Evolutionary conservation across 768 basidiomycete species (phyloP).

Genomic region (Hemileccinum impolitum): DNA sequence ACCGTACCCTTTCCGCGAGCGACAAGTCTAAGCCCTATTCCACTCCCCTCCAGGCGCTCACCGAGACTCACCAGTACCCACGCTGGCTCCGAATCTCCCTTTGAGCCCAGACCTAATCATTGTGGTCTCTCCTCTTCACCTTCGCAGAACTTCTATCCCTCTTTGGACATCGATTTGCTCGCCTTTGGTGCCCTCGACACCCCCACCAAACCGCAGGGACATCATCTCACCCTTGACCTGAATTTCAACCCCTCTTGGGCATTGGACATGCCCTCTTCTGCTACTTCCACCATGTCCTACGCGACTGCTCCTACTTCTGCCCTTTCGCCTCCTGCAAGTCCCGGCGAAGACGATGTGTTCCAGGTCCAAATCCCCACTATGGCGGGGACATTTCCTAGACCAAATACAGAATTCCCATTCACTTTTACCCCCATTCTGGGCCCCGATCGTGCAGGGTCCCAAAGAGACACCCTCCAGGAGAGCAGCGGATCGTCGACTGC

Average conservation of each 20-base stretch:
- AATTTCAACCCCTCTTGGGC: constrained; percentile 15
- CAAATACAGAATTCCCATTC: constrained; percentile 4
- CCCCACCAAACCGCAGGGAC: constrained; percentile 4
- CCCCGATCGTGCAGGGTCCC: constrained; percentile 1
- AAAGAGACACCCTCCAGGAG: background rate
- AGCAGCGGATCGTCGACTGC: constrained; percentile 15
- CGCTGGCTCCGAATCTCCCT: constrained; percentile 13
- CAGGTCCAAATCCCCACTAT: background rate
- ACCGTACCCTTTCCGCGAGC: constrained; percentile 20
- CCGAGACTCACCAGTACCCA: constrained; percentile 9
- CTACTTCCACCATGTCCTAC: constrained; percentile 25
- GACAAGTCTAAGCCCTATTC: constrained; percentile 2
- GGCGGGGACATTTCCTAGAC: constrained; percentile 3
- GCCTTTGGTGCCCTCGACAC: constrained; percentile 6
- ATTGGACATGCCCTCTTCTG: constrained; percentile 14
- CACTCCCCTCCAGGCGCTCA: background rate
- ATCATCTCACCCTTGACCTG: constrained; percentile 24
- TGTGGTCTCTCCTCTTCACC: background rate
- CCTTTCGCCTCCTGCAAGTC: constrained; percentile 8
- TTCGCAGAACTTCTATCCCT: background rate
- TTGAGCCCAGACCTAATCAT: constrained; percentile 18
- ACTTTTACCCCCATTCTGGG: constrained; percentile 6
- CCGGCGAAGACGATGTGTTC: constrained; percentile 14
- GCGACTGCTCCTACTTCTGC: constrained; percentile 14
- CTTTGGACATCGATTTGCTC: constrained; percentile 14